These are phyloP conservation scores for Yarrowia sp. DNA, from an alignment of 805 yeast species.

Conservation along the genomic window DNA sequence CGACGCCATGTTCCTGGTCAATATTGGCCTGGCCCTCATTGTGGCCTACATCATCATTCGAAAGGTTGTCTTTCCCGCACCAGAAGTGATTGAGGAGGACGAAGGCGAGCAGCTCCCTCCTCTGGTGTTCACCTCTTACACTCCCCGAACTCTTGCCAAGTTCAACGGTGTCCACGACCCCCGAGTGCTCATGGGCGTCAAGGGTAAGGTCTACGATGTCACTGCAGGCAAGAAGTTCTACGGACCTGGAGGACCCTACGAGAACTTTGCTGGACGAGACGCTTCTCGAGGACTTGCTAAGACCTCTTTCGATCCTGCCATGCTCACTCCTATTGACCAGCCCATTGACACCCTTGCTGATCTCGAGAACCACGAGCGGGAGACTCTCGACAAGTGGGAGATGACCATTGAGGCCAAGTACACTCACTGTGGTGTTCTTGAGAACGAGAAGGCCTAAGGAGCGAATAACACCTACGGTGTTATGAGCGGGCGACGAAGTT, in stretches of 20 bases:
- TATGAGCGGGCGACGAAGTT: too few species aligned
- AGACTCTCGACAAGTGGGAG: constrained; percentile 83
- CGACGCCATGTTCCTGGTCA: constrained; percentile 32
- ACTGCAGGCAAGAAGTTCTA: constrained; percentile 80
- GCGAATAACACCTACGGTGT: too few species aligned
- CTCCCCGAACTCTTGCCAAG: constrained; percentile 74
- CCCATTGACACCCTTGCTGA: constrained; percentile 78
- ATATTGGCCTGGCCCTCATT: constrained; percentile 31
- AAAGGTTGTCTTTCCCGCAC: constrained; percentile 14
- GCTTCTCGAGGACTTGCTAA: constrained; percentile 91
- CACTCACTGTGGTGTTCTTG: constrained; percentile 75
- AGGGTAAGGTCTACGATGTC: constrained; percentile 86
- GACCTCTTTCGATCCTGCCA: constrained; percentile 78
- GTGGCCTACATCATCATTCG: constrained; percentile 36
- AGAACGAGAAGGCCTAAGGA: constrained; percentile 43
- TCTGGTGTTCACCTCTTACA: constrained; percentile 57
- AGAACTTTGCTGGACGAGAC: constrained; percentile 94
- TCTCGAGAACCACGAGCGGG: constrained; percentile 64
- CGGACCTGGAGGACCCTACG: constrained; percentile 96
- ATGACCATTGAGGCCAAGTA: constrained; percentile 83
- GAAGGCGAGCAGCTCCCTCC: constrained; percentile 57
- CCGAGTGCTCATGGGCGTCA: constrained; percentile 84
- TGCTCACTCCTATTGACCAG: constrained; percentile 70
- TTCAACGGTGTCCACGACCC: constrained; percentile 83
- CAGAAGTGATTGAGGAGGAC: constrained; percentile 51